These are phyloP conservation scores for Solanum rostratum DNA, from an alignment of 257 asterid genomes.

Conservation along the genomic window DNA sequence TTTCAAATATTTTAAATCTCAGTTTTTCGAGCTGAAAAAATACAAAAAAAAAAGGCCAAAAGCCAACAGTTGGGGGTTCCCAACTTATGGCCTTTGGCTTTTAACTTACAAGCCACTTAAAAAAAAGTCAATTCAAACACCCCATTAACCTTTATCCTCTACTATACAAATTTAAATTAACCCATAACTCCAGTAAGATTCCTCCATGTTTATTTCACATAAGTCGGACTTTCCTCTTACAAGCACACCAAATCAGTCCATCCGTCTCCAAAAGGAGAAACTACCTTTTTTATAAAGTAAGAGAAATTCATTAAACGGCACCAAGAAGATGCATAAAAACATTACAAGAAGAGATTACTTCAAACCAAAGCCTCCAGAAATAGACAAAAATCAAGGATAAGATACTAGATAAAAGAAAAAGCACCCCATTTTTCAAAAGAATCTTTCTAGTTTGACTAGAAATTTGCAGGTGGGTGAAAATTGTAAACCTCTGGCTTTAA, in stretches of 20 bases:
- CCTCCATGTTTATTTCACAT: background rate
- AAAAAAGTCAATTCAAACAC: too few species aligned
- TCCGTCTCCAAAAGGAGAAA: background rate
- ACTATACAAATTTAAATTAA: background rate
- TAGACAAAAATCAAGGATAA: background rate
- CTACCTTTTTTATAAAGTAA: too few species aligned
- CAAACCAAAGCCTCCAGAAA: background rate
- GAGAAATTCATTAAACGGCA: too few species aligned
- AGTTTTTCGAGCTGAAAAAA: too few species aligned
- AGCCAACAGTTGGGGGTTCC: too few species aligned
- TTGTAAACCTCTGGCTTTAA: background rate
- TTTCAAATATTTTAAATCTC: too few species aligned
- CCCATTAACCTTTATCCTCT: background rate
- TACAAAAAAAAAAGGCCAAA: too few species aligned
- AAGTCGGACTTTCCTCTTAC: background rate
- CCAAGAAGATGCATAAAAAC: too few species aligned
- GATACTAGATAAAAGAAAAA: background rate
- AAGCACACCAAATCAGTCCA: background rate
- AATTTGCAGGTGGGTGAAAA: background rate
- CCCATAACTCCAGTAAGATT: background rate
- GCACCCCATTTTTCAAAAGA: background rate
- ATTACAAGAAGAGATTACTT: background rate
- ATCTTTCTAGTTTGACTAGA: background rate
- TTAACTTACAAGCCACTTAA: too few species aligned
- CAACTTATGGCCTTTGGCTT: too few species aligned